Evolutionary conservation across 768 basidiomycete genomes (phyloP).

Genomic region (Boletus vinaceobasis): DNA sequence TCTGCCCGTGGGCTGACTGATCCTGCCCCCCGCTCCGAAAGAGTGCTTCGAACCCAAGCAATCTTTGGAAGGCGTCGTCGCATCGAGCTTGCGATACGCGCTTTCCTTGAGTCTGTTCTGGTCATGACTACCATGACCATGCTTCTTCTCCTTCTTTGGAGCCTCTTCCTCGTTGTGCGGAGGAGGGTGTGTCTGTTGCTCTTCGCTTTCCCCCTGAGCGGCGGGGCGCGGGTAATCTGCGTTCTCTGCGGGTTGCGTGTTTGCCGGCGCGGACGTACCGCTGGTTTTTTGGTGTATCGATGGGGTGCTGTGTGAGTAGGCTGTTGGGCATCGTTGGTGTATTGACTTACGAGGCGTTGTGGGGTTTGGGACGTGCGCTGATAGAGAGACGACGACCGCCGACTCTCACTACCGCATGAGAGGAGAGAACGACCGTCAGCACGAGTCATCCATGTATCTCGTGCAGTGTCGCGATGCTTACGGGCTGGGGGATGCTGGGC

Average conservation of each 20-base stretch:
- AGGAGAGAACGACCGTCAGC: background rate
- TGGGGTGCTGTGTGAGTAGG: background rate
- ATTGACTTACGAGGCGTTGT: constrained; percentile 29
- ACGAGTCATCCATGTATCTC: background rate
- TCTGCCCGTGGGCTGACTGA: constrained; percentile 57
- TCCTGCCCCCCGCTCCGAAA: constrained; percentile 47
- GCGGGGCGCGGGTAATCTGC: constrained; percentile 55
- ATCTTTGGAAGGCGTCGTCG: constrained; percentile 48
- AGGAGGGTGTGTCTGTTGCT: constrained; percentile 26
- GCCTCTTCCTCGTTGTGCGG: constrained; percentile 45
- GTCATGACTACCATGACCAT: constrained; percentile 35
- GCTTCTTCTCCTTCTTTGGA: constrained; percentile 49
- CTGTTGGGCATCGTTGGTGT: no score
- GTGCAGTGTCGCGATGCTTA: constrained; percentile 25
- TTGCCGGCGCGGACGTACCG: background rate
- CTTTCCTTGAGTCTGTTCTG: constrained; percentile 47
- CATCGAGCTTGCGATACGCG: constrained; percentile 44
- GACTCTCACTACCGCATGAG: constrained; percentile 34
- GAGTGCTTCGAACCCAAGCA: constrained; percentile 29
- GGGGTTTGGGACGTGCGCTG: constrained; percentile 38
- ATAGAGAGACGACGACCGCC: constrained; percentile 51
- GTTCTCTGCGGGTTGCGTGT: constrained; percentile 20
- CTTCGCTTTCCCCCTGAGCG: constrained; percentile 35
- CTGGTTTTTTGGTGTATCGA: background rate
- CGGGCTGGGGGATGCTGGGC: constrained; percentile 48